These are phyloP conservation scores for Chlorella sorokiniana DNA, from an alignment of 139 green algal genomes.

Conservation along the genomic window DNA sequence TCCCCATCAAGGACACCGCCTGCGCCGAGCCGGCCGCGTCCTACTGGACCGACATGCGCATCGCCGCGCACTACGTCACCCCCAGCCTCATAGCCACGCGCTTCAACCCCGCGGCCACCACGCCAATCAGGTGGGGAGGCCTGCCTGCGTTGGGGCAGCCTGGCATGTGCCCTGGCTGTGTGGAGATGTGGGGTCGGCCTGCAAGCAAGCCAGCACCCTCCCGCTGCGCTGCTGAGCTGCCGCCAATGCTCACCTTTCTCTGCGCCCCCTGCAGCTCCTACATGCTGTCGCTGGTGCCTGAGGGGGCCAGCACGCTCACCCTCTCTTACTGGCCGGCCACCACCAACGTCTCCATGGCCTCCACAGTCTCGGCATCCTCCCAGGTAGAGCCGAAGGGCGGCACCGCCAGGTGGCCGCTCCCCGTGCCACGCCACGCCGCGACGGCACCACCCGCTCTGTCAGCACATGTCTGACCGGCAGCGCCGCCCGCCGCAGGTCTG, in stretches of 20 bases:
- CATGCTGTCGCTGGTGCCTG: neutral
- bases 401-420: too few species aligned
- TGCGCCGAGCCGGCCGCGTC: neutral
- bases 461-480: too few species aligned
- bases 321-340: conserved; percentile 21
- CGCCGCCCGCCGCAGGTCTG: conserved; percentile 1
- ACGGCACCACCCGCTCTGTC: too few species aligned
- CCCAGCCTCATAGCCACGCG: neutral
- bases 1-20: conserved; percentile 5
- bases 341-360: neutral
- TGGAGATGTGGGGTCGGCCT: too few species aligned
- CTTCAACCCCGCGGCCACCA: neutral
- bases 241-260: neutral
- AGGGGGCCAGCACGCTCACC: neutral
- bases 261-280: conserved; percentile 9
- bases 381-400: too few species aligned
- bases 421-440: too few species aligned
- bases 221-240: neutral
- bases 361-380: neutral
- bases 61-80: conserved; percentile 9
- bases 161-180: neutral
- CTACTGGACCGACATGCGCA: neutral
- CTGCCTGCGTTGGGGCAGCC: neutral
- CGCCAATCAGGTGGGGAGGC: neutral
- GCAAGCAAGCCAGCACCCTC: neutral